Evolutionary conservation across 2,329 filamentous ascomycete species (phyloP), one percentile per base, ranked within the genome.

Genomic region (Hypoxylon sp.): DNA sequence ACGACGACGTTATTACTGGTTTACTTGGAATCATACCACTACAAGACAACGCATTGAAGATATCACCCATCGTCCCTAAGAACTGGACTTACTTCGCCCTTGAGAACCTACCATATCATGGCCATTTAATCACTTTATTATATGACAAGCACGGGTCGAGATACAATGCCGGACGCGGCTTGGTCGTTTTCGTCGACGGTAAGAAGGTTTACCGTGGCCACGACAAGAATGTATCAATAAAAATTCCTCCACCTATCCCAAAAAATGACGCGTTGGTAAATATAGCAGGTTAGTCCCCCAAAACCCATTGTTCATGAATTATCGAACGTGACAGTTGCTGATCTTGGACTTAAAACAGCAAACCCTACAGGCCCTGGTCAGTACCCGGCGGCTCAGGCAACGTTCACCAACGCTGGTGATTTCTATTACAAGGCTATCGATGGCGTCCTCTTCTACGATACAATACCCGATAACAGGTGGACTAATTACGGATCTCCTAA

Each of bases 1-100:
- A 74, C 16, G 73, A 77, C 61, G 73, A 76, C 48, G 66, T 77
- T 4, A 70, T 77, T 35, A 72, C 74, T 5, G 72, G 74, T 2
- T 62, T 77, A 1, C 51, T 77, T 9, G 75, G 75, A 3, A 67
- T 77, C 5, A 55, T 73, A 9, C 71, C 72, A 3, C 69, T 67
- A 7, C 50, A 69, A 5, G 71, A 73, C n/a, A 63, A 75, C 43
- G 64, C 57, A 1, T 60, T 77, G 20, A 54, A 66, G 3, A 64
- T 77, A 27, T 67, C 68, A 15, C 75, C 75, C 7, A 69, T 77
- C 11, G 59, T 73, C 7, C 74, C 74, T 1, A 43, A 56, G 0
- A 59, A 65, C 9, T 71, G 69, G 67, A 64, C 63, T 1, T 73
- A 76, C 50, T 76, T 75, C 53, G 72, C 69, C 1, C 60, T 76